Percentiles rank a stretch among this genome's conserved stretches.
Evolutionary conservation across 2,329 filamentous ascomycete species (phyloP).

Genomic region (Diaporthe batatas): DNA sequence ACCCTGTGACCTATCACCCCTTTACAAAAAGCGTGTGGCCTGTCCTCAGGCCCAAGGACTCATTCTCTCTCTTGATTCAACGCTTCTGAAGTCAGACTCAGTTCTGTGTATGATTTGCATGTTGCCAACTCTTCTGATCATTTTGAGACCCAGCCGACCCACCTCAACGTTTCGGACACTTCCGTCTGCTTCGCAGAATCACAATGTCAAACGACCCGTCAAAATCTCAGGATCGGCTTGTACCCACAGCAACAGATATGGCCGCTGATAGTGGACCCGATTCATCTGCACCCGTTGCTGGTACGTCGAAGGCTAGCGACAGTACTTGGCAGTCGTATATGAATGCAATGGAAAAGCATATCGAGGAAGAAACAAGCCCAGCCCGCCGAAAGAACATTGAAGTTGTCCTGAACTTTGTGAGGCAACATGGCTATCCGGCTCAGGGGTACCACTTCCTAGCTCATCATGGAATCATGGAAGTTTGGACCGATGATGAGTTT

Average conservation of each 20-base stretch:
- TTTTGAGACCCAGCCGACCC: background rate
- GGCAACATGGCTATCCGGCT: constrained; percentile 9
- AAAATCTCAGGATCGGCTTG: background rate
- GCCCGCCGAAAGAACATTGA: constrained; percentile 2
- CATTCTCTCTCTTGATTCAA: too few relatives aligned
- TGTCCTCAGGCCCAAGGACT: too few relatives aligned
- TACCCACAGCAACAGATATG: background rate
- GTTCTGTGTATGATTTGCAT: background rate
- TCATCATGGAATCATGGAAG: background rate
- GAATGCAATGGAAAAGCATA: background rate
- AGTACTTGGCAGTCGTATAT: background rate
- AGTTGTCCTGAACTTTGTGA: background rate
- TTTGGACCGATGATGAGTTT: background rate
- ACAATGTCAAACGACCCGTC: background rate
- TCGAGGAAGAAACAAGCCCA: constrained; percentile 8
- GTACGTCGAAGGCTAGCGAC: background rate
- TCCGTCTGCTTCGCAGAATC: background rate
- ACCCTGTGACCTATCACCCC: too few relatives aligned
- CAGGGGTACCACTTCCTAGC: constrained; percentile 2
- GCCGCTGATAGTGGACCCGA: background rate
- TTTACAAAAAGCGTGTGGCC: too few relatives aligned
- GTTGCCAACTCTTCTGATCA: background rate
- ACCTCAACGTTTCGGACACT: background rate
- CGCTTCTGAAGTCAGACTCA: too few relatives aligned
- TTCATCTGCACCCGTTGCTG: background rate